Evolutionary conservation across 1,284 basidiomycete species (phyloP).

Genomic region (Bondarzewia mesenterica): DNA sequence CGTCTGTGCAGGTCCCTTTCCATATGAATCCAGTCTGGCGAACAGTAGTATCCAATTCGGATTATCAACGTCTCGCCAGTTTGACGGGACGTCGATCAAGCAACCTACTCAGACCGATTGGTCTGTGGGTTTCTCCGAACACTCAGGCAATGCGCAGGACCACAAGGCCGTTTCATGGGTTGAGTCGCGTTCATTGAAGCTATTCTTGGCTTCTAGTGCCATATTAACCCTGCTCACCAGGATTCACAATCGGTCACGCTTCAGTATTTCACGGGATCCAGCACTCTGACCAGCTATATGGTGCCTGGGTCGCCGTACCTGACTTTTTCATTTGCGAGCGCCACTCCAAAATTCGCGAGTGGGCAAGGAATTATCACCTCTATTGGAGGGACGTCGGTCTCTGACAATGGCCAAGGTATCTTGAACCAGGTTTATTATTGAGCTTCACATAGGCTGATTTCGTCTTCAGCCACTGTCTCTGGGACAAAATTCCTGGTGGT

Average conservation of each 20-base stretch:
- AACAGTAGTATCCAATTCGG: conserved; percentile 22
- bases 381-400: conserved; percentile 19
- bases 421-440: conserved; percentile 4
- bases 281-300: conserved; percentile 23
- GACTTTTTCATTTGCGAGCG: conserved; percentile 21
- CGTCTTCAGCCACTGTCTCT: conserved; percentile 18
- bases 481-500: conserved; percentile 23
- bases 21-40: conserved; percentile 21
- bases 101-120: conserved; percentile 25
- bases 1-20: conserved; percentile 24
- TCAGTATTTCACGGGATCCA: conserved; percentile 24
- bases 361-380: conserved; percentile 21
- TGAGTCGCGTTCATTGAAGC: not conserved
- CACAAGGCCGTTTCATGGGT: conserved; percentile 27
- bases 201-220: not conserved
- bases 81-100: conserved; percentile 25
- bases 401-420: conserved; percentile 8
- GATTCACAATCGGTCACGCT: conserved; percentile 26
- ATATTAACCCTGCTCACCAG: conserved; percentile 9
- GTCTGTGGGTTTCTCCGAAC: conserved; percentile 24
- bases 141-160: conserved; percentile 19
- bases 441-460: not conserved
- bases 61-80: conserved; percentile 21
- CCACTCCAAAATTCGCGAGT: conserved; percentile 24
- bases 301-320: conserved; percentile 28